Evolutionary conservation across 202 grass and related monocot species (phyloP).

Genomic region (Bolboschoenoplectus hybrid): DNA sequence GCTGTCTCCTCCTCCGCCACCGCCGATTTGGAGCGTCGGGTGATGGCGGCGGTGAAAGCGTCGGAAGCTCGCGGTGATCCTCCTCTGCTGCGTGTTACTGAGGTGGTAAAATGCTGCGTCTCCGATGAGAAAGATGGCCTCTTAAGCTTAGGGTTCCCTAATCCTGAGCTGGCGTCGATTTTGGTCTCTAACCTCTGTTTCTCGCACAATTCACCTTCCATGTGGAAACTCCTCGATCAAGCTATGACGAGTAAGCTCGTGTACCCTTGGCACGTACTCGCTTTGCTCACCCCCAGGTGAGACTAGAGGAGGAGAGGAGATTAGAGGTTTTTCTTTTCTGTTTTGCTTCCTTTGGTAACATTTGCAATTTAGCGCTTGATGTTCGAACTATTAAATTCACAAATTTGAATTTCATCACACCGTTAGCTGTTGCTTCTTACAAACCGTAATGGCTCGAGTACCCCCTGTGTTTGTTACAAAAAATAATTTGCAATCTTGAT

Average conservation of each 20-base stretch:
- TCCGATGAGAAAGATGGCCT: slow-evolving; percentile 34
- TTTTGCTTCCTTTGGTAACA: slow-evolving; percentile 20
- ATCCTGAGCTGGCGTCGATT: slow-evolving; percentile 66
- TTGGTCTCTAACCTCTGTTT: slow-evolving; percentile 96
- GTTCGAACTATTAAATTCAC: neutral
- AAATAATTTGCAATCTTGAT: neutral
- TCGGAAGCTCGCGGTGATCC: slow-evolving; percentile 69
- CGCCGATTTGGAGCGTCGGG: slow-evolving; percentile 44
- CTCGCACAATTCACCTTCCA: slow-evolving; percentile 69
- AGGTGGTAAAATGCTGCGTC: slow-evolving; percentile 44
- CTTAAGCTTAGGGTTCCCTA: slow-evolving; percentile 48
- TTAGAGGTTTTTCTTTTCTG: slow-evolving; percentile 17
- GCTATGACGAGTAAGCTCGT: slow-evolving; percentile 64
- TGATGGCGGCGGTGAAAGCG: slow-evolving; percentile 66
- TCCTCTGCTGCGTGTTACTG: slow-evolving; percentile 55
- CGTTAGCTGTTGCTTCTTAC: neutral
- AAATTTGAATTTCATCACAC: neutral
- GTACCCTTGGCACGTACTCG: slow-evolving; percentile 73
- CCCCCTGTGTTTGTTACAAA: neutral
- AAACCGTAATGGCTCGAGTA: neutral
- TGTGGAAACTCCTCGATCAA: slow-evolving; percentile 95
- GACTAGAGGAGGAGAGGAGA: slow-evolving; percentile 13
- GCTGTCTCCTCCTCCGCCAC: neutral
- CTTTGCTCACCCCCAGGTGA: slow-evolving; percentile 84
- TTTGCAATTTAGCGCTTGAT: slow-evolving; percentile 22